Base-by-base conservation (phyloP, 352 stramenopile species). In the Peronospora tabacina region DNA sequence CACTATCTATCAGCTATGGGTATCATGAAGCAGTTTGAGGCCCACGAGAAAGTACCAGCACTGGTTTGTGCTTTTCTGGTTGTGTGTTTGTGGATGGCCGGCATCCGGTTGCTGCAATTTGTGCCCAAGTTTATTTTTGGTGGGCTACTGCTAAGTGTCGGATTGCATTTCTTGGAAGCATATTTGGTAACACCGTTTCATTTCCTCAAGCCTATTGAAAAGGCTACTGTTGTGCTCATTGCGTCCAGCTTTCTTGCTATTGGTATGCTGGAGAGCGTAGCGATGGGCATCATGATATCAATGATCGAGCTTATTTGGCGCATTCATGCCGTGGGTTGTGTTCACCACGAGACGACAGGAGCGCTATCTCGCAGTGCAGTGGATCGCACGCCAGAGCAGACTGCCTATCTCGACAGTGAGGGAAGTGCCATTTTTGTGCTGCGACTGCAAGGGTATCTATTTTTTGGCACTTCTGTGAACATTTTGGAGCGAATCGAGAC, bases 101-200 rank as follows among this genome's bases (percentile, higher is more conserved):
- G 81, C 6, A 87, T 91, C 37, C 63, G 63, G 6, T 54, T 74
- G 58, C 55, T 91, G 8, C 73, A 90, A 45, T 86, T 71, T 26
- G 75, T 91, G 10, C 81, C 81, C 0, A 91, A 90, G 51, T 90
- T 91, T 48, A 77, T 91, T 12, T 91, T 89, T 49, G 81, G 81
- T 0, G 81, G 81, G 0, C 47, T 91, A 8, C 54, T 91, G 9
- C 55, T 91, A 7, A 87, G 73, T 48, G 78, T 91, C 7, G 81
- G 75, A 0, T 44, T 89, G 5, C 81, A 91, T 26, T 91, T 91
- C 43, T 36, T 91, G 1, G 75, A 89, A 44, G 80, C 78, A 3
- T 91, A 91, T 39, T 68, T 91, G 19, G 53, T 91, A 6, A 63
- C 75, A 0, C 78, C 81, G 1, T 81, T 87, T 44, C 64, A 68